Evolutionary conservation across 2,329 filamentous ascomycete genomes (phyloP), one percentile per base, ranked within the genome.

Genomic region (Pyricularia grisea): DNA sequence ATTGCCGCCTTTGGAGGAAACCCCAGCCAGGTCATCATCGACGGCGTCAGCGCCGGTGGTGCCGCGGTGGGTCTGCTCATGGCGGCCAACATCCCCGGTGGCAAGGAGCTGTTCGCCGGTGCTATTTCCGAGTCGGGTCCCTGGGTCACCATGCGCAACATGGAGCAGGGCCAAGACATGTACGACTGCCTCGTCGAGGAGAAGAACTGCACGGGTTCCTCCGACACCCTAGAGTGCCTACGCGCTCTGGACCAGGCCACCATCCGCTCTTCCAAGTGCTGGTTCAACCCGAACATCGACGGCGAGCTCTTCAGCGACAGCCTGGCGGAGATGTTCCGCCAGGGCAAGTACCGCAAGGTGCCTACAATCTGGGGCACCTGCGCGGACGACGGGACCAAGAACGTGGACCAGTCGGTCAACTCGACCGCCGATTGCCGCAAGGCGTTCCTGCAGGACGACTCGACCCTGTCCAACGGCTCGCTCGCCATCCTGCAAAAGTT

Each of bases 311-410:
- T 66, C 31, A 27, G 6, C n/a, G 65, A 36, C 65, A 66, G 65
- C 65, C 65, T 66, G 31, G 27, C 65, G 20, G 31, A 66, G 10
- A 66, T 66, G 65, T 66, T 66, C 33, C 5, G 20, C 3, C 30
- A 33, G 30, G 85, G 84, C 1, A 81, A 88, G 55, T 84, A 81
- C 76, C 78, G 89, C 74, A 82, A 65, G 27, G 23, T 71, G 14
- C 71, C 71, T 11, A 66, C 69, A 28, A 71, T 71, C 55, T 70
- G 69, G 6, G 79, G 79, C 9, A 78, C 80, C 42, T 78, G 79
- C 63, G 75, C 72, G 33, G 78, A 81, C 63, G 78, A 79, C 30
- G 79, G 80, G 4, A 81, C 79, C n/a, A 72, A 72, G 14, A 80
- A 79, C 68, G 73, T 76, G 0, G 20, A 30, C 17, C 10, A 66